These are phyloP conservation scores for Caloboletus firmus DNA, from an alignment of 1,284 basidiomycete genomes.

Conservation along the genomic window DNA sequence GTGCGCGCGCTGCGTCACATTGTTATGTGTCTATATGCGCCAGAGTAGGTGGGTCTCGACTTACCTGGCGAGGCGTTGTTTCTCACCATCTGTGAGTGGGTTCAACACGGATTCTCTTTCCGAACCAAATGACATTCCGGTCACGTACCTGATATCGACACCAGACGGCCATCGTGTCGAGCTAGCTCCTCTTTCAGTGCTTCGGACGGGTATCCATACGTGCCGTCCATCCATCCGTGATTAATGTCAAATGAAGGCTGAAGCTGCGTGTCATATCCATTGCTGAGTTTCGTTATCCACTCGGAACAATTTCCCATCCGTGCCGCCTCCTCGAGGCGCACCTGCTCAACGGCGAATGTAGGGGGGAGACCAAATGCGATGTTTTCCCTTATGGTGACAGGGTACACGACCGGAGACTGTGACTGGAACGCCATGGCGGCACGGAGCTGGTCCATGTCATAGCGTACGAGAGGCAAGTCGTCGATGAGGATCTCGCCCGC, in stretches of 20 bases:
- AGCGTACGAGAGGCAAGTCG: slow-evolving; percentile 30
- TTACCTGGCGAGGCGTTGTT: slow-evolving; percentile 48
- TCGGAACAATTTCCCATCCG: slow-evolving; percentile 37
- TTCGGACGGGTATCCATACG: slow-evolving; percentile 20
- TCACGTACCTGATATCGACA: slow-evolving; percentile 31
- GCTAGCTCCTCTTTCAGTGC: slow-evolving; percentile 16
- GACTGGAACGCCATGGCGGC: slow-evolving; percentile 39
- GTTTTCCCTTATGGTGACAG: slow-evolving; percentile 44
- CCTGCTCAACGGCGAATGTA: slow-evolving; percentile 4
- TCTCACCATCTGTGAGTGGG: slow-evolving; percentile 39
- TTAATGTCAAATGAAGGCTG: slow-evolving; percentile 32
- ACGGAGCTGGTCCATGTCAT: slow-evolving; percentile 34
- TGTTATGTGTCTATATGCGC: not conserved
- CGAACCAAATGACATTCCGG: not conserved
- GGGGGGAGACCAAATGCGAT: slow-evolving; percentile 36
- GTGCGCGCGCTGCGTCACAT: slow-evolving; percentile 35
- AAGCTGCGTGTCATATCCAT: slow-evolving; percentile 39
- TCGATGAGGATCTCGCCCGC: slow-evolving; percentile 44
- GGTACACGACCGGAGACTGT: slow-evolving; percentile 44
- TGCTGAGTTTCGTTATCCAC: slow-evolving; percentile 36
- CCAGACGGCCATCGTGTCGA: slow-evolving; percentile 6
- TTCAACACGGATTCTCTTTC: slow-evolving; percentile 5
- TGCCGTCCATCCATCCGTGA: slow-evolving; percentile 16
- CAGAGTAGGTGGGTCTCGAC: slow-evolving; percentile 18
- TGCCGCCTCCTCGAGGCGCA: slow-evolving; percentile 37